Evolutionary conservation across 108 stramenopile species (phyloP).

Genomic region (Nitzschia sp.): DNA sequence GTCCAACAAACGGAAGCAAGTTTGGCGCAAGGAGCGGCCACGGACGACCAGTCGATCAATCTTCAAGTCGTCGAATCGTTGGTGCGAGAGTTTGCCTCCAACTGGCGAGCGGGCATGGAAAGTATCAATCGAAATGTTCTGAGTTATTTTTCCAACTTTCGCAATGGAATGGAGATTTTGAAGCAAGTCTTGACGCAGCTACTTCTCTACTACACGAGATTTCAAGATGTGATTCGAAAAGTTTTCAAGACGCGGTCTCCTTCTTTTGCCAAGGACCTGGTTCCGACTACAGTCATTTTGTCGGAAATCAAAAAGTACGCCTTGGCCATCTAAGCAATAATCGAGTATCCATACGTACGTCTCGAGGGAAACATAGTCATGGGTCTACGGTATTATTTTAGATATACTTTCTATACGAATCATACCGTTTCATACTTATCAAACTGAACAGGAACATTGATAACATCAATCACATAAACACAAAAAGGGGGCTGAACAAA

Average conservation of each 20-base stretch:
- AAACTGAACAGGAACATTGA: too few relatives aligned
- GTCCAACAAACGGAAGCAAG: conserved; percentile 92
- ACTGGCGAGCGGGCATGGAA: conserved; percentile 92
- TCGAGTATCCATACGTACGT: too few relatives aligned
- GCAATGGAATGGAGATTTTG: conserved; percentile 98
- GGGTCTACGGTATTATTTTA: too few relatives aligned
- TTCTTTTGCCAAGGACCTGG: conserved; percentile 92
- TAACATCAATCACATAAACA: not conserved
- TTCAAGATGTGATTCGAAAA: conserved; percentile 94
- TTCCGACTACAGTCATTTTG: conserved; percentile 90
- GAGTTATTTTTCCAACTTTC: conserved; percentile 95
- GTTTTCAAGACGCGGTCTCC: conserved; percentile 84
- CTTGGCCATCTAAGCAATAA: conserved; percentile 72
- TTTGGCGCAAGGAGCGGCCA: conserved; percentile 60
- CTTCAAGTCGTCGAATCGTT: conserved; percentile 85
- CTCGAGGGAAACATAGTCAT: too few relatives aligned
- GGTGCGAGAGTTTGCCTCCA: conserved; percentile 91
- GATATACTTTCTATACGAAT: too few relatives aligned
- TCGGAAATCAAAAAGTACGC: conserved; percentile 97
- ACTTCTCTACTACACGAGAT: conserved; percentile 96
- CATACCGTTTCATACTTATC: too few relatives aligned
- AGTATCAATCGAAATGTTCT: conserved; percentile 95
- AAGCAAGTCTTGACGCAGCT: conserved; percentile 98
- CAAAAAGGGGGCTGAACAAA: not conserved
- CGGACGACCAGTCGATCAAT: conserved; percentile 66